Conservation (phyloP, 805 yeast genomes). For the Candida golubevii region DNA sequence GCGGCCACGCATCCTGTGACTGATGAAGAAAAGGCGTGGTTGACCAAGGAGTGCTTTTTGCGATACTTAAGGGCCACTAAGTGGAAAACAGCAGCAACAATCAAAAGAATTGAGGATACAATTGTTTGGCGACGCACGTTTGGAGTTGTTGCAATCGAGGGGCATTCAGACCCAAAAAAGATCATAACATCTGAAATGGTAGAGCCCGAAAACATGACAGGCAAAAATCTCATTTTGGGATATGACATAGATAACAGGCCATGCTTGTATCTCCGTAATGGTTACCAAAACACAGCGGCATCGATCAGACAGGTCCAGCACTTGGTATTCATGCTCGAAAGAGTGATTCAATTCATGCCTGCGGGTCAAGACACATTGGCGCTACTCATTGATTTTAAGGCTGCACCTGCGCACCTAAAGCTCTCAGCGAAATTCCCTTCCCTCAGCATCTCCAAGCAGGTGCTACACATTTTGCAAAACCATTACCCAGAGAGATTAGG, state of each 20-base stretch:
- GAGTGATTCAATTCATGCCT: constrained; percentile 50
- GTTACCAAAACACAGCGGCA: constrained; percentile 52
- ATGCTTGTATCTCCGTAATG: constrained; percentile 48
- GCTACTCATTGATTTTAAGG: constrained; percentile 52
- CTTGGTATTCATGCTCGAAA: constrained; percentile 53
- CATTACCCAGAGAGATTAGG: constrained; percentile 21
- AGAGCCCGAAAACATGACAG: constrained; percentile 47
- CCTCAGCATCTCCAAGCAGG: constrained; percentile 37
- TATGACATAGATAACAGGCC: constrained; percentile 53
- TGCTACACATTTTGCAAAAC: constrained; percentile 20
- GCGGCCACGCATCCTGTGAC: constrained; percentile 26
- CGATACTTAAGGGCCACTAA: constrained; percentile 50
- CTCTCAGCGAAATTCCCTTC: constrained; percentile 46
- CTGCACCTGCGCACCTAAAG: constrained; percentile 36
- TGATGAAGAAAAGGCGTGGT: constrained; percentile 38
- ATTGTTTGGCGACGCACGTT: constrained; percentile 54
- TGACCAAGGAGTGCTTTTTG: constrained; percentile 50
- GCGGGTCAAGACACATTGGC: constrained; percentile 57
- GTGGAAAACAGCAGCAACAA: constrained; percentile 44
- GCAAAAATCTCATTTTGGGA: constrained; percentile 51
- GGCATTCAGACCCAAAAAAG: constrained; percentile 25
- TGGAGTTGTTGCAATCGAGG: constrained; percentile 37
- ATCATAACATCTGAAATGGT: constrained; percentile 39
- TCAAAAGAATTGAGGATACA: constrained; percentile 43
- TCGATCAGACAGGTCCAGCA: constrained; percentile 52